Percentiles rank a stretch among this genome's conserved stretches.
These are phyloP conservation scores for Nigrospora oryzae DNA, from an alignment of 2,329 filamentous ascomycete species.

Conservation along the genomic window DNA sequence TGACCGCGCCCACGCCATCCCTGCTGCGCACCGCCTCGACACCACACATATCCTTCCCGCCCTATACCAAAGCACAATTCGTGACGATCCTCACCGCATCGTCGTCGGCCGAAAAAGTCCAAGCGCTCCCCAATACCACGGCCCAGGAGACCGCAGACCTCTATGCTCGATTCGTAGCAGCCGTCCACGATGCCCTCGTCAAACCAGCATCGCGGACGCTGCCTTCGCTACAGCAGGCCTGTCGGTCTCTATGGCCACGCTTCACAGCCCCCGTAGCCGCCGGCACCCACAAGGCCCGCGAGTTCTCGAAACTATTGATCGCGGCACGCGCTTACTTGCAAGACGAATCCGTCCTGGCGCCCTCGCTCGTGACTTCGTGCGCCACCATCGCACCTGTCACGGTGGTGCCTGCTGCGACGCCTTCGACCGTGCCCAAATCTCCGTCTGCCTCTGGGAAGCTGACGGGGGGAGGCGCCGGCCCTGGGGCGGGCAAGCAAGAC, in stretches of 20 bases:
- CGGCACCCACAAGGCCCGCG: constrained; percentile 65
- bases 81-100: constrained; percentile 54
- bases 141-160: constrained; percentile 54
- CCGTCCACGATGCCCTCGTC: constrained; percentile 79
- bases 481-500: not conserved
- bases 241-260: constrained; percentile 70
- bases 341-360: constrained; percentile 61
- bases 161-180: constrained; percentile 73
- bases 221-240: constrained; percentile 60
- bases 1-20: constrained; percentile 38
- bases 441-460: constrained; percentile 6
- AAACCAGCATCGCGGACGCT: constrained; percentile 76
- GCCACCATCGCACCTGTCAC: not conserved
- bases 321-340: constrained; percentile 62
- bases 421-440: constrained; percentile 5
- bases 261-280: constrained; percentile 73
- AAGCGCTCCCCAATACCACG: constrained; percentile 39
- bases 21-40: constrained; percentile 53
- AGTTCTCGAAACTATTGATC: constrained; percentile 79
- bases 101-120: constrained; percentile 35
- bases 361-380: constrained; percentile 17
- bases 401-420: not conserved
- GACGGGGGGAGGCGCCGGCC: not conserved
- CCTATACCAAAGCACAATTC: constrained; percentile 75
- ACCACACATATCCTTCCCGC: constrained; percentile 73